These are phyloP conservation scores for Podaxis sp. DNA, from an alignment of 768 basidiomycete species.

Conservation along the genomic window DNA sequence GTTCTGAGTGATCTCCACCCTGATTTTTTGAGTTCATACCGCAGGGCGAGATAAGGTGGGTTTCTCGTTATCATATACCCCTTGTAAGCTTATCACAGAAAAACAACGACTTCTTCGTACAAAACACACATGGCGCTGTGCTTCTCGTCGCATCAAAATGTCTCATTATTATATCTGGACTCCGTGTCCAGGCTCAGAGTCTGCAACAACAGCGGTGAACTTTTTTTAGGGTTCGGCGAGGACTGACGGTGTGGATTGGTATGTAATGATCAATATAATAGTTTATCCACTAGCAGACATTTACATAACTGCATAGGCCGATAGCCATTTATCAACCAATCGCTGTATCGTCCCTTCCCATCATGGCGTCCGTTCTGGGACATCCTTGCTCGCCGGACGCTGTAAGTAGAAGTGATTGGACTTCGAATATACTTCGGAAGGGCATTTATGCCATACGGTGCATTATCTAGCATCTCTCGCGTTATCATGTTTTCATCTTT, in stretches of 20 bases:
- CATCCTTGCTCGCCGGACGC: background rate
- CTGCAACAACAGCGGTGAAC: background rate
- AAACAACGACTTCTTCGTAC: background rate
- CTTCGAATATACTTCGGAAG: background rate
- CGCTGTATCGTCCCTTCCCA: background rate
- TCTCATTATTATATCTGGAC: background rate
- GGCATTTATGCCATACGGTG: background rate
- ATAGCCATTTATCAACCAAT: background rate
- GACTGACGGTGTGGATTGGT: background rate
- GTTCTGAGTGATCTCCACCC: background rate
- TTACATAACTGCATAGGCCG: background rate
- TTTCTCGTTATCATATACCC: background rate
- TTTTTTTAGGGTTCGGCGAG: background rate
- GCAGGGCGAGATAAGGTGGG: background rate
- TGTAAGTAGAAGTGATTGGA: background rate
- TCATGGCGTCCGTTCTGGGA: no score
- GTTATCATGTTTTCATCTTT: background rate
- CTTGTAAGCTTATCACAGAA: background rate
- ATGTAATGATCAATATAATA: background rate
- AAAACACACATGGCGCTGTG: background rate
- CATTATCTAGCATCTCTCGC: background rate
- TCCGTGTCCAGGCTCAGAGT: background rate
- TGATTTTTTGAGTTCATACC: background rate
- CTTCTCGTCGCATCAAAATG: background rate
- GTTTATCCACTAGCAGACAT: background rate